phyloP scores from a whole-genome alignment of 306 rosid genomes.

The Vigna trinervia region DNA sequence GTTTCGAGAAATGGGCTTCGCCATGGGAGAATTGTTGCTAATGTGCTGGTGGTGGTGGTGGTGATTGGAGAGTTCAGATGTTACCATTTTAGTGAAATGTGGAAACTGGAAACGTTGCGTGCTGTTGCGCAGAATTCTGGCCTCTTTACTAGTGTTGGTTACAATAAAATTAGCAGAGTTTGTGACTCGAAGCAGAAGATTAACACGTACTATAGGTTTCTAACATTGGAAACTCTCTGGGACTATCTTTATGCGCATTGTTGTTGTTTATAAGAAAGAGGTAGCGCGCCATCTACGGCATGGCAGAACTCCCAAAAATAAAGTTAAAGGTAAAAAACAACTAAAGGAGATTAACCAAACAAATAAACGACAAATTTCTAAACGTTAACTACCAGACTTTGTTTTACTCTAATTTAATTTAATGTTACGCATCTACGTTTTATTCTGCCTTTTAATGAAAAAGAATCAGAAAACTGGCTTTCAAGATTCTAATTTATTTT shows the following conservation, averaged over 20 bases:
- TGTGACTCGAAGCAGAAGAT: conserved; percentile 4
- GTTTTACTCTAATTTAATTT: not conserved
- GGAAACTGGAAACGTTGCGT: conserved; percentile 19
- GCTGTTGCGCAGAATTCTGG: not conserved
- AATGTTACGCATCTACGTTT: too few relatives aligned
- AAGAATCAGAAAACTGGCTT: not conserved
- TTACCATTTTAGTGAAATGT: conserved; percentile 45
- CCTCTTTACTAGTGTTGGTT: not conserved
- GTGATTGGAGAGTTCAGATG: conserved; percentile 47
- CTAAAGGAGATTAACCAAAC: not conserved
- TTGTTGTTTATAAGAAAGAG: conserved; percentile 33
- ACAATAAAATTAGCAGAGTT: conserved; percentile 23
- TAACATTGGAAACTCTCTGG: not conserved
- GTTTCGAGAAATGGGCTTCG: conserved; percentile 52
- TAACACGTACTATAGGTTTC: not conserved
- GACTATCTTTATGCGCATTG: conserved; percentile 22
- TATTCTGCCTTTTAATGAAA: not conserved
- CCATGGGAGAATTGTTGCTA: conserved; percentile 46
- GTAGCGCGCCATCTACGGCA: not conserved
- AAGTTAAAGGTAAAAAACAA: not conserved
- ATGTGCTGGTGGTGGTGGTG: too few relatives aligned
- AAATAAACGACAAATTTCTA: not conserved
- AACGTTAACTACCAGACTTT: not conserved
- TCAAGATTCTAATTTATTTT: not conserved
- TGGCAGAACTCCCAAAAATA: not conserved